Conservation (phyloP, 352 stramenopile species). For the Pseudoperonospora humuli region DNA sequence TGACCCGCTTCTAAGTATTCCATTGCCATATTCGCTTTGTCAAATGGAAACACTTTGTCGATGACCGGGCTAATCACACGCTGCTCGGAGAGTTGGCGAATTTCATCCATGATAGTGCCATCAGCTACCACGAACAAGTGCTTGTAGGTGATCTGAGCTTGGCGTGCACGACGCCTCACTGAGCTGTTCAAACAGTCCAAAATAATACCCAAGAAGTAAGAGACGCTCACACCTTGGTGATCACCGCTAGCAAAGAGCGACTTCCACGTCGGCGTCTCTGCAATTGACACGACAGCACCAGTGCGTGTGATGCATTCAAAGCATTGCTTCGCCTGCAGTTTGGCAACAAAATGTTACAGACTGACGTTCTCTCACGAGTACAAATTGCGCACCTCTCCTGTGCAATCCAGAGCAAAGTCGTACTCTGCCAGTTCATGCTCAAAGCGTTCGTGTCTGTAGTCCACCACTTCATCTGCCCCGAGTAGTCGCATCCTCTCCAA, state of each 20-base stretch:
- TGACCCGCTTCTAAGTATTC: constrained; percentile 59
- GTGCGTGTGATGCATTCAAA: constrained; percentile 53
- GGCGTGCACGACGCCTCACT: constrained; percentile 39
- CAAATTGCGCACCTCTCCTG: constrained; percentile 40
- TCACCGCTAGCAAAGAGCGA: constrained; percentile 24
- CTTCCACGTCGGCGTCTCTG: constrained; percentile 40
- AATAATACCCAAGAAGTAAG: constrained; percentile 36
- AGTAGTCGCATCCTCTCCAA: constrained; percentile 55
- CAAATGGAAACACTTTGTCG: constrained; percentile 63
- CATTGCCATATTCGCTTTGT: constrained; percentile 50
- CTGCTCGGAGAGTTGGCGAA: constrained; percentile 38
- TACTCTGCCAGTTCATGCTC: constrained; percentile 61
- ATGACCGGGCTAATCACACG: constrained; percentile 43
- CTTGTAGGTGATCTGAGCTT: constrained; percentile 46
- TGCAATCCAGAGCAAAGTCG: constrained; percentile 74
- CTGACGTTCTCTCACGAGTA: neutral
- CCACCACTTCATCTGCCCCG: constrained; percentile 59
- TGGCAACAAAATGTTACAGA: neutral
- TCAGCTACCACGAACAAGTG: constrained; percentile 42
- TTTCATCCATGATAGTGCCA: constrained; percentile 40
- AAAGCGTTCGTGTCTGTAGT: constrained; percentile 60
- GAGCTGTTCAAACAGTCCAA: constrained; percentile 59
- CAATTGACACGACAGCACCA: constrained; percentile 52
- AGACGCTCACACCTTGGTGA: constrained; percentile 31
- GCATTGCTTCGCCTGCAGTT: constrained; percentile 39